phyloP scores from a whole-genome alignment of 2,329 filamentous ascomycete genomes.

The Aureobasidium subglaciale region DNA sequence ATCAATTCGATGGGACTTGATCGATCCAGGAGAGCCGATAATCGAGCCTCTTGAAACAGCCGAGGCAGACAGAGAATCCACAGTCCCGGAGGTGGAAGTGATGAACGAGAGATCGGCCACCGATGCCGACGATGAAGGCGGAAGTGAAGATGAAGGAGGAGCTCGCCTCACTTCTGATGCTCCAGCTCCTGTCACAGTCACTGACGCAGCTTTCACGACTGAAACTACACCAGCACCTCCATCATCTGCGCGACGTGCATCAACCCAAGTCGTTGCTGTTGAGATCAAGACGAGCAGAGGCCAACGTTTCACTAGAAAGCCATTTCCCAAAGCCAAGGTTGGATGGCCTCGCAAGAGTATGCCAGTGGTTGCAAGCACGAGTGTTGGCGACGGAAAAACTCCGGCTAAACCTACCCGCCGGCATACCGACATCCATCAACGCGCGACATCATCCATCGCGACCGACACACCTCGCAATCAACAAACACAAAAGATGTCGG shows the following conservation, averaged over 20 bases:
- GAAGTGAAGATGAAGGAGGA: slow-evolving; percentile 19
- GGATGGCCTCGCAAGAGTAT: slow-evolving; percentile 1
- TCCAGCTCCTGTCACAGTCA: not conserved
- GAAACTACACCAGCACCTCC: not conserved
- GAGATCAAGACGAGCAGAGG: not conserved
- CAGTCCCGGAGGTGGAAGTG: slow-evolving; percentile 18
- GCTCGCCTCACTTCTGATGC: slow-evolving; percentile 3
- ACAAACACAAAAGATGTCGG: slow-evolving; percentile 8
- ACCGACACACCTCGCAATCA: not conserved
- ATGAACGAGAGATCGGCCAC: slow-evolving; percentile 30
- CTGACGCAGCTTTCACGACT: not conserved
- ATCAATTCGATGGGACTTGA: slow-evolving; percentile 55
- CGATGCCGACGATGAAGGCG: slow-evolving; percentile 29
- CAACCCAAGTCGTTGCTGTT: slow-evolving; percentile 3
- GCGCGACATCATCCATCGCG: not conserved
- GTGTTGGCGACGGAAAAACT: not conserved
- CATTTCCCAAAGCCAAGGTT: not conserved
- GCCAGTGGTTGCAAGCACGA: not conserved
- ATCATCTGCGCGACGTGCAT: not conserved
- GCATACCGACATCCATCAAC: not conserved
- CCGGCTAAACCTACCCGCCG: not conserved
- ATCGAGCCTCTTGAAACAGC: not conserved
- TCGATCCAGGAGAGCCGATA: slow-evolving; percentile 48
- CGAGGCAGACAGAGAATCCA: slow-evolving; percentile 30
- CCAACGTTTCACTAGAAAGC: not conserved